Base-by-base conservation (phyloP, 768 basidiomycete genomes). In the Termitomyces sp. region DNA sequence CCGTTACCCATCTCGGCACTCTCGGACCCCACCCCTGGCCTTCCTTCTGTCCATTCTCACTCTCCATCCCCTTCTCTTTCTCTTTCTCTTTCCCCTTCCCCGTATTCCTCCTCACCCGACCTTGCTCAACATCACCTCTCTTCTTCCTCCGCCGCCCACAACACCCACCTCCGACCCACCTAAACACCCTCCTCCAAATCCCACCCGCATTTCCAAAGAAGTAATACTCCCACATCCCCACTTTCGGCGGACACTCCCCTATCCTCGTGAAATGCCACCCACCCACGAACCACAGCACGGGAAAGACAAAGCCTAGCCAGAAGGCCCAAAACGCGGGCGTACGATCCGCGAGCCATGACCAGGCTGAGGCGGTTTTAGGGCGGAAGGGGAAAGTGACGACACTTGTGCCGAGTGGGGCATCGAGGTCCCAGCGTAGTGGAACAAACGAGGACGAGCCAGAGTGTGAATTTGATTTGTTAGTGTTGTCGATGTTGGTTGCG, bases 261-360 rank as follows among this genome's bases (percentile, higher is more conserved):
- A 70, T 67, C 58, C 73, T 64, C 8, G 78, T 78, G 53, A 83
- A 71, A 55, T 86, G 78, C 88, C 88, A 90, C 4, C 88, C 88
- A 0, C 87, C 88, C 14, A 89, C 74, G 44, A 90, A 76, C 88
- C 88, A 90, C 51, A 88, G 77, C 68, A 85, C 80, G 0, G 88
- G 88, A 45, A 78, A 84, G 45, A 88, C 54, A 61, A 90, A 90
- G 3, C 88, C 88, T 0, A 84, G 54, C 84, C 85, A 89, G 70
- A 90, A 90, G n/a, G 87, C 71, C 66, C 84, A 77, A 62, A 78
- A 77, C 2, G 80, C 73, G 0, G 80, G 77, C 0, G 77, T 79
- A 8, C 65, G 61, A 2, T 52, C 37, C 11, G 57, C 57, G 15
- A 63, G 42, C 62, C 61, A 69, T 37, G 64, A 69, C 62, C 61